A percentile compares a stretch with the other conserved stretches of the same genome.
Evolutionary conservation across 208 protist genomes (phyloP).

Genomic region (Tetramitus jugosus): DNA sequence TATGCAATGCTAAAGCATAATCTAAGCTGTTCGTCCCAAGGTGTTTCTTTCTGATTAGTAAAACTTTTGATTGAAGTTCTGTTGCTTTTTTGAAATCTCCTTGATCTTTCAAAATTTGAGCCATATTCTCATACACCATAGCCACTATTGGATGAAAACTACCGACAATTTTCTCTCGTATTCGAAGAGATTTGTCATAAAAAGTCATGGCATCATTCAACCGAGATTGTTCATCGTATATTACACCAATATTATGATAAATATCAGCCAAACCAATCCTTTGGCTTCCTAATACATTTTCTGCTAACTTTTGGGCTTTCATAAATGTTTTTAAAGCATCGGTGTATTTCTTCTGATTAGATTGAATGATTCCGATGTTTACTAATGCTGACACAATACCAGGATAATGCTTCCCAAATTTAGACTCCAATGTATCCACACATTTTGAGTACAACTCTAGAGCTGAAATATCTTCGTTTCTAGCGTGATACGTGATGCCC

Average conservation of each 20-base stretch:
- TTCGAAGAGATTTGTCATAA: conserved; percentile 15
- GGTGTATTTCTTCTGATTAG: conserved; percentile 3
- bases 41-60: background rate
- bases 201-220: background rate
- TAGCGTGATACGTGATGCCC: background rate
- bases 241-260: conserved; percentile 20
- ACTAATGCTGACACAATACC: conserved; percentile 8
- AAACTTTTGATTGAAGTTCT: conserved; percentile 8
- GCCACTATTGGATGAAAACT: background rate
- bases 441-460: conserved; percentile 7
- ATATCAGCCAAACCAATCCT: conserved; percentile 6
- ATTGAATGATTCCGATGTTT: background rate
- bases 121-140: background rate
- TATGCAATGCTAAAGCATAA: conserved; percentile 12
- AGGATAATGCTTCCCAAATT: conserved; percentile 18
- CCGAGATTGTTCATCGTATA: background rate
- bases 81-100: conserved; percentile 7
- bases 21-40: background rate
- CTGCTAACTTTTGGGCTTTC: conserved; percentile 11
- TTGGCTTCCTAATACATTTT: conserved; percentile 14
- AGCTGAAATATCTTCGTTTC: background rate
- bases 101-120: conserved; percentile 10
- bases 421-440: background rate
- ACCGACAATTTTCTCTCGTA: background rate
- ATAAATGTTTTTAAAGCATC: background rate